Conservation (phyloP, 75 land plant genomes). For the Sequoia sempervirens region DNA sequence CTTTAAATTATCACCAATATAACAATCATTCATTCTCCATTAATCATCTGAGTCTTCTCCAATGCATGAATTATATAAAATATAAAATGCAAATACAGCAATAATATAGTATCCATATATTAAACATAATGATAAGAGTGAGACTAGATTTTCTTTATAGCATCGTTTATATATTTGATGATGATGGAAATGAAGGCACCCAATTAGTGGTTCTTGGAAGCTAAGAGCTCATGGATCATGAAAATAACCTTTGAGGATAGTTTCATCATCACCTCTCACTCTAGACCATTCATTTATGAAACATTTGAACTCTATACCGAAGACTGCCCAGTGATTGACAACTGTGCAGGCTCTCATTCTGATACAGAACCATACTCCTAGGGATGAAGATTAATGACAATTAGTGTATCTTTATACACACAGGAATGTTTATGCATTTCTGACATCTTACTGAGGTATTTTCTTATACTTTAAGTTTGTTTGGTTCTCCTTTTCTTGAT, state of each 20-base stretch:
- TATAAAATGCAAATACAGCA: no score
- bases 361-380: neutral
- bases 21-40: no score
- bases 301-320: neutral
- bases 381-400: neutral
- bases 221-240: no score
- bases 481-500: neutral
- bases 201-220: no score
- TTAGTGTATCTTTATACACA: neutral
- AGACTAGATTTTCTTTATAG: no score
- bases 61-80: no score
- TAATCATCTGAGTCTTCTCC: no score
- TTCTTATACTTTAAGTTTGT: neutral
- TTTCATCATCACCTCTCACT: neutral
- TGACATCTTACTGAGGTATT: neutral
- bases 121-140: no score
- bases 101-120: no score
- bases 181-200: no score
- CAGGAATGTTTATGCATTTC: neutral
- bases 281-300: neutral
- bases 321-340: neutral
- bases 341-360: neutral
- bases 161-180: no score
- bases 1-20: no score
- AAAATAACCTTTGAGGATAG: neutral